Evolutionary conservation across 768 basidiomycete species (phyloP).

Genomic region (Clitopilus hobsonii): DNA sequence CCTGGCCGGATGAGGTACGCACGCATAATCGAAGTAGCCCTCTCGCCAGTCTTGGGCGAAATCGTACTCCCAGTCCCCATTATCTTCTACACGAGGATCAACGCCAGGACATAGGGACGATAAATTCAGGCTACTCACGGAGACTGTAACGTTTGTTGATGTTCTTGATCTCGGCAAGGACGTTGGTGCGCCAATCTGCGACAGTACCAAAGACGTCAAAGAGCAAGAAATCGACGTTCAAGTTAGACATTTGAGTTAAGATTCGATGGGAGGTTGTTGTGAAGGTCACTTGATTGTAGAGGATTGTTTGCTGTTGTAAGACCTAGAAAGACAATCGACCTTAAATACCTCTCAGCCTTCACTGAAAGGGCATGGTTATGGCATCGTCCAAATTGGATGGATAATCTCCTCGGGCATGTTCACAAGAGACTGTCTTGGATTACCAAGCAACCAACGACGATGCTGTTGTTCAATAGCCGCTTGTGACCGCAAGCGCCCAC

Average conservation of each 20-base stretch:
- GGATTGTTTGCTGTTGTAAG: too few species aligned
- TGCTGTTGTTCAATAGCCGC: background rate
- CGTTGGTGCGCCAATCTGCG: constrained; percentile 38
- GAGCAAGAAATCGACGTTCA: constrained; percentile 32
- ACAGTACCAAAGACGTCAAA: constrained; percentile 52
- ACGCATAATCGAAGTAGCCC: constrained; percentile 47
- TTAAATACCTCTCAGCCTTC: too few species aligned
- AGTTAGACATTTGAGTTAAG: constrained; percentile 10
- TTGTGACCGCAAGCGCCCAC: background rate
- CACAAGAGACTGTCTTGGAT: background rate
- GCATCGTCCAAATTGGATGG: background rate
- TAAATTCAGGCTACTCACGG: background rate
- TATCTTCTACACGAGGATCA: background rate
- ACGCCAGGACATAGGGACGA: background rate
- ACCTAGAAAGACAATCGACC: too few species aligned
- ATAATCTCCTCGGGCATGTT: background rate
- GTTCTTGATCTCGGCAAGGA: constrained; percentile 24
- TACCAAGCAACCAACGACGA: background rate
- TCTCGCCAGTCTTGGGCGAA: constrained; percentile 57
- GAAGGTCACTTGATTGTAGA: too few species aligned
- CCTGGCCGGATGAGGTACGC: background rate
- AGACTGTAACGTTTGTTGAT: constrained; percentile 15
- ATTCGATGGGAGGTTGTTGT: too few species aligned
- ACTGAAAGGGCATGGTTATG: too few species aligned
- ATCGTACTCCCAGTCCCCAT: constrained; percentile 32